Conservation (phyloP, 1,284 basidiomycete species). For the Dichomitus squalens region DNA sequence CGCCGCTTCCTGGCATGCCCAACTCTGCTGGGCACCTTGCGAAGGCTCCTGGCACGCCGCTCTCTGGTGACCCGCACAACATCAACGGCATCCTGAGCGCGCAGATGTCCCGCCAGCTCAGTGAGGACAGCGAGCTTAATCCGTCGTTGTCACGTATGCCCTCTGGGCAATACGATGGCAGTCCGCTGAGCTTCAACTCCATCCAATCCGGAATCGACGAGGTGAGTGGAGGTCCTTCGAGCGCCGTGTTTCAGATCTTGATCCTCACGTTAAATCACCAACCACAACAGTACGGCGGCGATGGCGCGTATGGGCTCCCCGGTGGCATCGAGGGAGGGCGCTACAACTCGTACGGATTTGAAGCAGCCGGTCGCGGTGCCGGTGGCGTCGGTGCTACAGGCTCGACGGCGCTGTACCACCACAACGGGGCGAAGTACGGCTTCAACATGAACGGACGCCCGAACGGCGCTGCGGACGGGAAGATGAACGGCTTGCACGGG, state of each 20-base stretch:
- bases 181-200: constrained; percentile 52
- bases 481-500: constrained; percentile 88
- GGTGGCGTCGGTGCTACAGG: constrained; percentile 56
- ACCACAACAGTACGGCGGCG: constrained; percentile 55
- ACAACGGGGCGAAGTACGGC: constrained; percentile 77
- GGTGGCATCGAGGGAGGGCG: constrained; percentile 52
- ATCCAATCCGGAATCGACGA: constrained; percentile 57
- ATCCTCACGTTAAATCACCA: constrained; percentile 10
- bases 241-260: constrained; percentile 6
- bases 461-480: constrained; percentile 53
- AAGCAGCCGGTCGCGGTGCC: constrained; percentile 43
- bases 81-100: constrained; percentile 62
- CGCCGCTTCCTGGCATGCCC: constrained; percentile 61
- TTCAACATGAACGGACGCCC: constrained; percentile 59
- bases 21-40: constrained; percentile 50
- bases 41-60: constrained; percentile 56
- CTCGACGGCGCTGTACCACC: constrained; percentile 81
- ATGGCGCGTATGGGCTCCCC: constrained; percentile 60
- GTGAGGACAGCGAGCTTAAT: constrained; percentile 57
- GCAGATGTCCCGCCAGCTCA: constrained; percentile 51
- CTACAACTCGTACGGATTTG: constrained; percentile 71
- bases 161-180: constrained; percentile 59
- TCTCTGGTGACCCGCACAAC: constrained; percentile 56
- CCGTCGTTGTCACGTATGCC: constrained; percentile 70
- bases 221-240: constrained; percentile 40